Evolutionary conservation across 225 moss, liverwort and hornwort species (phyloP).

Genomic region (Lunularia cruciata): DNA sequence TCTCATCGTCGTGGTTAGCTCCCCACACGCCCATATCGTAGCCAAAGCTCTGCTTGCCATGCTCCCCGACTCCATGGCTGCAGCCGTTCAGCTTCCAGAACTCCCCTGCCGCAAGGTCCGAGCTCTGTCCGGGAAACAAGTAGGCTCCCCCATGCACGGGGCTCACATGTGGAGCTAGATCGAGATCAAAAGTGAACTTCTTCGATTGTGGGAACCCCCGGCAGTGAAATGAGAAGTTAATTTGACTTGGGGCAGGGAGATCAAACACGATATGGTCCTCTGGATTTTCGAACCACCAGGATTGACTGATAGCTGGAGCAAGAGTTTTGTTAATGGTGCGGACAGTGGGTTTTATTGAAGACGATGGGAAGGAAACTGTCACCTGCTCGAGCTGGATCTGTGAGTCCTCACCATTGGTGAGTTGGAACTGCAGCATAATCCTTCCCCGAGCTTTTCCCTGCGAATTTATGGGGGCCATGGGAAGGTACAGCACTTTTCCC

Average conservation of each 20-base stretch:
- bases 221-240: conserved; percentile 4
- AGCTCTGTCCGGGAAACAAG: conserved; percentile 1
- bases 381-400: conserved; percentile 12
- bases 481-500: conserved; percentile 6
- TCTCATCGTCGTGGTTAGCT: conserved; percentile 5
- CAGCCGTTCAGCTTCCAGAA: conserved; percentile 11
- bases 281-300: conserved; percentile 13
- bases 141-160: conserved; percentile 4
- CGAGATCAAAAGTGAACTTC: neutral
- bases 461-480: conserved; percentile 8
- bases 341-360: conserved; percentile 1
- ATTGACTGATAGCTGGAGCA: neutral
- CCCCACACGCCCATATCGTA: conserved; percentile 16
- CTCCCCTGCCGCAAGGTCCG: conserved; percentile 1
- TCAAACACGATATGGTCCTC: conserved; percentile 15
- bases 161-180: conserved; percentile 6
- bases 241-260: conserved; percentile 4
- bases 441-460: conserved; percentile 7
- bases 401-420: conserved; percentile 2
- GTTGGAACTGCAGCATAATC: conserved; percentile 10
- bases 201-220: neutral
- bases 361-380: conserved; percentile 6
- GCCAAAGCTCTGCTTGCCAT: conserved; percentile 9
- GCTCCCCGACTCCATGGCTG: conserved; percentile 3
- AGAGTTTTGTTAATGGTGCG: neutral